Evolutionary conservation across 257 asterid genomes (phyloP).

Genomic region (Gentiana straminea): DNA sequence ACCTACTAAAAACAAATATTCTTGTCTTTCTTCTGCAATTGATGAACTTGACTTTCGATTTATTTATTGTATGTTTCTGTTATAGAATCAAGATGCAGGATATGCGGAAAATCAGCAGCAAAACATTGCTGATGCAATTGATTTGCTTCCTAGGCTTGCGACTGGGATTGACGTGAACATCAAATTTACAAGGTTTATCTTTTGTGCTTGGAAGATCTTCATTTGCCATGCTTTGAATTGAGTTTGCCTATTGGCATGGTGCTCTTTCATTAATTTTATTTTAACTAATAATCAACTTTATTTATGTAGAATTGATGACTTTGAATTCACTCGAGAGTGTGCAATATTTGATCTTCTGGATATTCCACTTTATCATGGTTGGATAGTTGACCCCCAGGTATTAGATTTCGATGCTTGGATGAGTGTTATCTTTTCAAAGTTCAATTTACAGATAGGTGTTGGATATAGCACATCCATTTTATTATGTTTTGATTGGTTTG

Average conservation of each 20-base stretch:
- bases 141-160: conserved; percentile 88
- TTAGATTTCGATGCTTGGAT: conserved; percentile 9
- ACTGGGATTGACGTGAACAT: conserved; percentile 95
- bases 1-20: too few species aligned
- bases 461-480: too few species aligned
- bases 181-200: conserved; percentile 64
- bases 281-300: conserved; percentile 13
- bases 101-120: conserved; percentile 81
- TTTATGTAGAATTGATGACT: conserved; percentile 73
- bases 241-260: background rate
- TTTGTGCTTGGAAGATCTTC: conserved; percentile 1
- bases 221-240: conserved; percentile 9
- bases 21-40: conserved; percentile 16
- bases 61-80: conserved; percentile 1
- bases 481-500: too few species aligned
- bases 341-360: conserved; percentile 93
- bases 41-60: conserved; percentile 10
- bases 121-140: conserved; percentile 90
- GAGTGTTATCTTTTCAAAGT: background rate
- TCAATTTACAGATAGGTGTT: too few species aligned
- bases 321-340: conserved; percentile 94
- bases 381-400: conserved; percentile 99
- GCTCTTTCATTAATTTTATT: conserved; percentile 4
- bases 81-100: conserved; percentile 70
- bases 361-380: conserved; percentile 97